A percentile compares a stretch with the other conserved stretches of the same genome.
Conservation (phyloP, 768 basidiomycete genomes). For the Mycena floridula region DNA sequence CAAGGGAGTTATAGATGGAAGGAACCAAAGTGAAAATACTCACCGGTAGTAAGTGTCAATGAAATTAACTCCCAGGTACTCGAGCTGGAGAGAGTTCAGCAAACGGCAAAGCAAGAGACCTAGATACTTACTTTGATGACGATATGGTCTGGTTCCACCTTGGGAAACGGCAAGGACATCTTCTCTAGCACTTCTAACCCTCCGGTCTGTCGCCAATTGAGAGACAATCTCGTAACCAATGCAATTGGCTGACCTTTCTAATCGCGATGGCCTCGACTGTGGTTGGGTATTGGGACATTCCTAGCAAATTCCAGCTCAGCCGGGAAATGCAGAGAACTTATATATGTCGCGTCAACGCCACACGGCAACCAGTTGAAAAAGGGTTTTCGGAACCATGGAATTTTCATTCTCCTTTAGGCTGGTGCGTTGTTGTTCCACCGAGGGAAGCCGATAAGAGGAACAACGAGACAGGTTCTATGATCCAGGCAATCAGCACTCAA, state of each 20-base stretch:
- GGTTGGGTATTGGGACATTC: conserved; percentile 1
- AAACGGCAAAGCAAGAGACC: too few species aligned
- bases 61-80: conserved; percentile 9
- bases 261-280: conserved; percentile 5
- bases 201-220: conserved; percentile 44
- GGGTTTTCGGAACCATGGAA: too few species aligned
- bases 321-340: too few species aligned
- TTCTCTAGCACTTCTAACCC: conserved; percentile 74
- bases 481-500: too few species aligned
- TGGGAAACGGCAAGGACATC: conserved; percentile 60
- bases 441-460: too few species aligned
- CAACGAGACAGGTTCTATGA: too few species aligned
- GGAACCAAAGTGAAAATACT: neutral
- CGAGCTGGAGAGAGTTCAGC: too few species aligned
- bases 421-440: too few species aligned
- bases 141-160: conserved; percentile 53
- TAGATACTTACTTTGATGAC: conserved; percentile 45
- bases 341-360: too few species aligned
- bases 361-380: too few species aligned
- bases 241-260: neutral
- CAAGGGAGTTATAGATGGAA: neutral
- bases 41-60: conserved; percentile 57
- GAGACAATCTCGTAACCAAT: neutral
- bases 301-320: too few species aligned
- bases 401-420: too few species aligned